A percentile compares a stretch with the other conserved stretches of the same genome.
Conservation (phyloP, 352 stramenopile species). For the Globisporangium radiosum region DNA sequence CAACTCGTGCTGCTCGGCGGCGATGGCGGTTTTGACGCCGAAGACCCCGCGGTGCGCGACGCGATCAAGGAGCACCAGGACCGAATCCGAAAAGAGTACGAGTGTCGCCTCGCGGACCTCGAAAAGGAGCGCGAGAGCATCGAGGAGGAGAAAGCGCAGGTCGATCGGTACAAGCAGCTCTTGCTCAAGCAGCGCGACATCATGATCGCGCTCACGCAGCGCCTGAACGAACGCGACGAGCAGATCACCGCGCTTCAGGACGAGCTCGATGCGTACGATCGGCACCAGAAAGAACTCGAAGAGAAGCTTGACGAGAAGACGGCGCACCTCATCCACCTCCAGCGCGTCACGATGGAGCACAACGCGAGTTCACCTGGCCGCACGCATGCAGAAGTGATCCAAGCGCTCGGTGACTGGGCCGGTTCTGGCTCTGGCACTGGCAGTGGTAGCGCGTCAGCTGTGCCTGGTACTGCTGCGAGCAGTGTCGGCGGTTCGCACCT, state of each 20-base stretch:
- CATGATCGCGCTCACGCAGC: slow-evolving; percentile 94
- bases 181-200: slow-evolving; percentile 96
- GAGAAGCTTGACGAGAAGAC: slow-evolving; percentile 94
- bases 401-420: slow-evolving; percentile 58
- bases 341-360: slow-evolving; percentile 88
- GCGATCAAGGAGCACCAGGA: slow-evolving; percentile 89
- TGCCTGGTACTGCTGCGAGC: no score
- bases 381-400: slow-evolving; percentile 47
- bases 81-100: slow-evolving; percentile 88
- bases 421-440: background rate
- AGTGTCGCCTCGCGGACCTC: slow-evolving; percentile 86
- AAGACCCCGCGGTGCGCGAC: slow-evolving; percentile 75
- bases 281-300: slow-evolving; percentile 89
- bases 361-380: slow-evolving; percentile 62
- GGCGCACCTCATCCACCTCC: slow-evolving; percentile 89
- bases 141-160: slow-evolving; percentile 92
- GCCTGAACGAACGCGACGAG: slow-evolving; percentile 93
- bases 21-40: slow-evolving; percentile 34
- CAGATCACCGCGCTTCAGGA: slow-evolving; percentile 94
- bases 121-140: slow-evolving; percentile 93
- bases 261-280: slow-evolving; percentile 91
- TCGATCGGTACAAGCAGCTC: slow-evolving; percentile 94
- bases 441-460: background rate
- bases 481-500: background rate
- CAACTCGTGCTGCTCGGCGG: background rate